A percentile compares a stretch with the other conserved stretches of the same genome.
phyloP scores from a whole-genome alignment of 1,284 basidiomycete genomes.

The Ceratobasidium sp. region DNA sequence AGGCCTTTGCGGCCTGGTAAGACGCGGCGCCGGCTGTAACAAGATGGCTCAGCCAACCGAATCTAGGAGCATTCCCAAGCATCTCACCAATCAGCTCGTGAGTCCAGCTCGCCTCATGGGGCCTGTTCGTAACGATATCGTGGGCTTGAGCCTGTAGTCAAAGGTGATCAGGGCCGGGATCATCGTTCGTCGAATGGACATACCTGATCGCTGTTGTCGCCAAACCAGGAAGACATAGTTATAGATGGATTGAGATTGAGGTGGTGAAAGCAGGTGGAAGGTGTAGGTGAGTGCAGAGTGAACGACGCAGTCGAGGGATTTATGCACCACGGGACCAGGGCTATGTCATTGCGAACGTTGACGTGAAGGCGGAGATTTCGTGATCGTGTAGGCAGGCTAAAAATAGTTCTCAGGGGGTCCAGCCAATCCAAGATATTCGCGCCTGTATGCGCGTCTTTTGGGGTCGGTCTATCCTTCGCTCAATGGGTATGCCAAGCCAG shows the following conservation, averaged over 20 bases:
- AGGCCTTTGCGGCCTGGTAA: conserved; percentile 55
- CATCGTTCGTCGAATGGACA: neutral
- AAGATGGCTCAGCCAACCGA: conserved; percentile 48
- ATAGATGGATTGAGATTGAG: neutral
- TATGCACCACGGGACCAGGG: neutral
- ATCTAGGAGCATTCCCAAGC: conserved; percentile 51
- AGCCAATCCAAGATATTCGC: neutral
- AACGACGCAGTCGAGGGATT: neutral
- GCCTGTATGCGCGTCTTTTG: neutral
- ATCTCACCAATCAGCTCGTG: conserved; percentile 58
- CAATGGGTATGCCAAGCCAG: neutral
- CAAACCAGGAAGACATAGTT: conserved; percentile 34
- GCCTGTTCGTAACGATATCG: conserved; percentile 39
- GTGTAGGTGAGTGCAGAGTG: neutral
- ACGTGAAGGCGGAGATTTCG: neutral
- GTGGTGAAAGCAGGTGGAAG: neutral
- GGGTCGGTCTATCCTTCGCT: neutral
- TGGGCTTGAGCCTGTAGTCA: conserved; percentile 25
- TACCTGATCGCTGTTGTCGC: conserved; percentile 31
- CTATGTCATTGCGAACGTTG: neutral
- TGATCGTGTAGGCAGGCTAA: neutral
- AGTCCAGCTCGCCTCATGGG: conserved; percentile 55
- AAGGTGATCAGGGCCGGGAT: neutral
- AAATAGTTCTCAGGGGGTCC: neutral
- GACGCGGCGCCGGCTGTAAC: conserved; percentile 49